phyloP scores from a whole-genome alignment of 225 moss, liverwort and hornwort species.

The Anthoceros angustus region DNA sequence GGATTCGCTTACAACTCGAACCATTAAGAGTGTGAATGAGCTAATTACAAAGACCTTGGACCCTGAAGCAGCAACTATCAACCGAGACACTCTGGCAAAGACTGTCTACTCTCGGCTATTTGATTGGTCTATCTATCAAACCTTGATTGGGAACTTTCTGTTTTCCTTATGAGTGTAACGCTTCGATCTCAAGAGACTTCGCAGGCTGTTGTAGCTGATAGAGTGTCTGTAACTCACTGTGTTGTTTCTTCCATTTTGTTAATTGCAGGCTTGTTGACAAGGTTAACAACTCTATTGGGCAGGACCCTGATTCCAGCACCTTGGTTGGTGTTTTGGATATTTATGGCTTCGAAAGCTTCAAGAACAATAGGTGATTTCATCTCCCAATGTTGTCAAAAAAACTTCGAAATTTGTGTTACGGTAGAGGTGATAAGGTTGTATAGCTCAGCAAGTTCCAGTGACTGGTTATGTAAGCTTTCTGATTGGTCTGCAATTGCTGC shows the following conservation, averaged over 20 bases:
- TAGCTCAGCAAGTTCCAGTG: not conserved
- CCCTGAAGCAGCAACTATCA: constrained; percentile 58
- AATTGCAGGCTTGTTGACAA: constrained; percentile 85
- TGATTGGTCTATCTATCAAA: constrained; percentile 49
- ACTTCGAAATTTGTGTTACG: not conserved
- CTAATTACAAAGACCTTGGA: constrained; percentile 90
- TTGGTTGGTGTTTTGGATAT: constrained; percentile 96
- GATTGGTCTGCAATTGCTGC: not conserved
- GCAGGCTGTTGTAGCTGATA: not conserved
- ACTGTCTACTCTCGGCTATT: constrained; percentile 92
- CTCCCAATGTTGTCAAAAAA: no score
- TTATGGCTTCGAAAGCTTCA: constrained; percentile 99
- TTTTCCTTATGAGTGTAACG: not conserved
- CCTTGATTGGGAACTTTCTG: not conserved
- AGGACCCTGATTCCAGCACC: constrained; percentile 73
- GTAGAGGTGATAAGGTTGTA: not conserved
- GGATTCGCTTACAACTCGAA: constrained; percentile 73
- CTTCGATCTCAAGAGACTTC: no score
- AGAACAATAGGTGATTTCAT: constrained; percentile 55
- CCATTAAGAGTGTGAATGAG: constrained; percentile 83
- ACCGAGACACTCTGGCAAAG: constrained; percentile 91
- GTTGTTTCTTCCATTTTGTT: not conserved
- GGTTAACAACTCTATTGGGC: constrained; percentile 96
- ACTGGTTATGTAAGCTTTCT: not conserved
- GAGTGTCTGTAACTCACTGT: not conserved